A percentile compares a stretch with the other conserved stretches of the same genome.
phyloP scores from a whole-genome alignment of 176 grass and related monocot genomes.

The bread wheat (Triticum aestivum) region IWGSC_CS_RefSeq_v2.1 NC_057810.1:233731135-233731634 shows the following conservation, averaged over 20 bases:
- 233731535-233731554: constrained; percentile 34
- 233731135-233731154: too few species aligned
- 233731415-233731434: constrained; percentile 56
- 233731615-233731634: constrained; percentile 44
- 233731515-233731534: constrained; percentile 39
- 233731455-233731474: constrained; percentile 47
- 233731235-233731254: too few species aligned
- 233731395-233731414: constrained; percentile 75
- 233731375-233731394: constrained; percentile 66
- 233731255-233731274: not conserved
- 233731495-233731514: constrained; percentile 40
- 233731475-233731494: constrained; percentile 41
- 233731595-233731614: constrained; percentile 46
- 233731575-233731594: constrained; percentile 6
- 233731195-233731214: too few species aligned
- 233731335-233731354: too few species aligned
- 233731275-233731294: too few species aligned
- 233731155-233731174: not conserved
- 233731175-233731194: too few species aligned
- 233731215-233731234: too few species aligned
- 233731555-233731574: not conserved
- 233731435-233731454: constrained; percentile 52
- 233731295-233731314: too few species aligned
- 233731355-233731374: constrained; percentile 38
- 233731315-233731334: too few species aligned